A percentile compares a stretch with the other conserved stretches of the same genome.
Evolutionary conservation across 2,329 filamentous ascomycete species (phyloP).

Genomic region (Incumbomyces delicatus): DNA sequence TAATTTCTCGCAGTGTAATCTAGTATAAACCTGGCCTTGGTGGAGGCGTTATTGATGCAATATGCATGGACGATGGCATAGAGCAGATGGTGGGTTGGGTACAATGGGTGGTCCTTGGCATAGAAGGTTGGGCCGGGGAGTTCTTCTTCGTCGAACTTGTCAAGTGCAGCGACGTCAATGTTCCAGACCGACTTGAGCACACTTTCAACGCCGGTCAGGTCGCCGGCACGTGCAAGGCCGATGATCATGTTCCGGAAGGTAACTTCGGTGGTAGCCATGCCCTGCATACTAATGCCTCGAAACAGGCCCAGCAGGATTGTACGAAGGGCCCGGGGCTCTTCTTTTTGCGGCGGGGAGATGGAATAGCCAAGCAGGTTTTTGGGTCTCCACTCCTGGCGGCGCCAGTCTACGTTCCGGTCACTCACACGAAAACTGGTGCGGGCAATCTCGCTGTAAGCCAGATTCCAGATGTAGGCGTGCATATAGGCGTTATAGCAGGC

Average conservation of each 20-base stretch:
- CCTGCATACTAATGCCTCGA: conserved; percentile 37
- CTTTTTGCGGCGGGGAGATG: conserved; percentile 12
- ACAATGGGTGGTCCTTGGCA: conserved; percentile 42
- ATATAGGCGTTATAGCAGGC: conserved; percentile 49
- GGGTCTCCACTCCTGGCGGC: conserved; percentile 14
- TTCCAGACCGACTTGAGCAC: conserved; percentile 46
- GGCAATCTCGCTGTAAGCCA: conserved; percentile 30
- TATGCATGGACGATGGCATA: conserved; percentile 59
- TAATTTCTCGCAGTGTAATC: conserved; percentile 54
- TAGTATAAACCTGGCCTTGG: conserved; percentile 49
- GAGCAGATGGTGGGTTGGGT: conserved; percentile 51
- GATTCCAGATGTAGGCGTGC: conserved; percentile 40
- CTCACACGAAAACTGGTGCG: conserved; percentile 27
- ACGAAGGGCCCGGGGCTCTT: conserved; percentile 24
- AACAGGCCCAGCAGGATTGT: conserved; percentile 33
- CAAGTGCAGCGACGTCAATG: conserved; percentile 38
- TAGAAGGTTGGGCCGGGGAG: conserved; percentile 31
- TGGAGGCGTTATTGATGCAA: conserved; percentile 55
- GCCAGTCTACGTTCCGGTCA: conserved; percentile 20
- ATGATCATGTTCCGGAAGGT: conserved; percentile 46
- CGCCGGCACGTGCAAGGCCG: conserved; percentile 44
- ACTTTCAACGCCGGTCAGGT: conserved; percentile 36
- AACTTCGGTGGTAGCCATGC: conserved; percentile 37
- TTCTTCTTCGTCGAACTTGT: conserved; percentile 25
- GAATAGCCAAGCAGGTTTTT: conserved; percentile 18